phyloP scores from a whole-genome alignment of 2,329 filamentous ascomycete species.

The Nothomitra cinnamomea region DNA sequence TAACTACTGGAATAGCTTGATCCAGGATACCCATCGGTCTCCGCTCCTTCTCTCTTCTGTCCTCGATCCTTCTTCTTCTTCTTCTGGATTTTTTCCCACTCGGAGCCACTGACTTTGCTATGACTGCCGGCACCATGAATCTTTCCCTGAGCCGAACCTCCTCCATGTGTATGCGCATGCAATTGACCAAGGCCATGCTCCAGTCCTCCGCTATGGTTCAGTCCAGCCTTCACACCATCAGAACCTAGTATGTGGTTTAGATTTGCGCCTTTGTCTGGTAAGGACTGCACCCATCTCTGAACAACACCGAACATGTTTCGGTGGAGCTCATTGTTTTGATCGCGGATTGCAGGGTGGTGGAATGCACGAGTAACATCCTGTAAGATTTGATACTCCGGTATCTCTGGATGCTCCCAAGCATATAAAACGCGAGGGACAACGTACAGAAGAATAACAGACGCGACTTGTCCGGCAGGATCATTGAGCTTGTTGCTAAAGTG shows the following conservation, averaged over 20 bases:
- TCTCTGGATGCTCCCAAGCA: constrained; percentile 77
- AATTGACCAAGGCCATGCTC: constrained; percentile 12
- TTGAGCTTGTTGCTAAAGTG: constrained; percentile 70
- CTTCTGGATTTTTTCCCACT: background rate
- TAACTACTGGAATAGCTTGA: background rate
- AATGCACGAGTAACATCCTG: constrained; percentile 69
- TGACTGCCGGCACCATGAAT: background rate
- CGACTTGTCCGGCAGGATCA: constrained; percentile 57
- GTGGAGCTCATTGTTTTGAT: constrained; percentile 63
- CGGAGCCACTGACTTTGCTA: background rate
- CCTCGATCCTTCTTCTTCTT: background rate
- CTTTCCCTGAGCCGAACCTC: constrained; percentile 6
- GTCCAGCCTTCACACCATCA: constrained; percentile 61
- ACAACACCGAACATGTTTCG: constrained; percentile 80
- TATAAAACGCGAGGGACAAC: constrained; percentile 75
- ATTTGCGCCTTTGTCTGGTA: constrained; percentile 45
- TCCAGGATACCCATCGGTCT: background rate
- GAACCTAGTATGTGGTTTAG: constrained; percentile 65
- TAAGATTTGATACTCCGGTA: constrained; percentile 68
- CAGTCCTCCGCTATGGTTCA: constrained; percentile 14
- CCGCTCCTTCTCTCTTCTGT: background rate
- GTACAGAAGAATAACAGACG: constrained; percentile 65
- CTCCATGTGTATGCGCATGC: constrained; percentile 16
- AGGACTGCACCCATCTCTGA: constrained; percentile 58
- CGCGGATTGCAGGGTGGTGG: constrained; percentile 74